Conservation (phyloP, 1,139 yeast species). For the Hansenula lynferdii region DNA sequence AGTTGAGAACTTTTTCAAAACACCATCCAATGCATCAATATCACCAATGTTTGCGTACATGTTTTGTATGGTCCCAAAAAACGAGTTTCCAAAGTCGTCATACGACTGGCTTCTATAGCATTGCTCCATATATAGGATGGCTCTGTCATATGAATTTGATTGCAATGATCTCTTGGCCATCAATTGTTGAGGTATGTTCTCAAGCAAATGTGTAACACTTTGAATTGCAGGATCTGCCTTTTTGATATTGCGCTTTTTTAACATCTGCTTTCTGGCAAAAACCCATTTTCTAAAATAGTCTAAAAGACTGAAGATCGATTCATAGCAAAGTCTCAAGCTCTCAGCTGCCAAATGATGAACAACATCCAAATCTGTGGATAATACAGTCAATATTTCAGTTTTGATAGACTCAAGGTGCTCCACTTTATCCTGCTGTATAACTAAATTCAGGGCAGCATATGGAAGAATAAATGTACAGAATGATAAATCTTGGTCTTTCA, state of each 20-base stretch:
- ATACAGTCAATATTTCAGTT: conserved; percentile 53
- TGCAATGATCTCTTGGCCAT: conserved; percentile 79
- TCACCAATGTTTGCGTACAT: conserved; percentile 89
- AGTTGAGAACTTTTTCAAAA: conserved; percentile 67
- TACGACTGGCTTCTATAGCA: conserved; percentile 44
- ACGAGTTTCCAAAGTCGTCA: conserved; percentile 30
- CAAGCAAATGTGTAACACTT: conserved; percentile 29
- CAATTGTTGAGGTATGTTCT: conserved; percentile 57
- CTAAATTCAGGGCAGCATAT: conserved; percentile 65
- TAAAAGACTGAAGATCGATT: conserved; percentile 68
- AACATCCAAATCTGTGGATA: conserved; percentile 41
- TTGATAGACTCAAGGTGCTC: conserved; percentile 43
- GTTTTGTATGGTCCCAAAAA: conserved; percentile 55
- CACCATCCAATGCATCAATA: conserved; percentile 86
- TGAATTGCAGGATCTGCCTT: conserved; percentile 18
- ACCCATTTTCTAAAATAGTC: conserved; percentile 87
- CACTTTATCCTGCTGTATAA: conserved; percentile 39
- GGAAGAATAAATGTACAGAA: conserved; percentile 75
- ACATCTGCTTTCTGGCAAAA: conserved; percentile 22
- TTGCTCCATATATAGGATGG: conserved; percentile 84
- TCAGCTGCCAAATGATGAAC: conserved; percentile 51
- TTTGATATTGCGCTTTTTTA: conserved; percentile 22
- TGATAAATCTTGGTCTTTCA: conserved; percentile 68
- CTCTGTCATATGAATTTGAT: conserved; percentile 82
- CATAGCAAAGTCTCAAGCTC: conserved; percentile 58